Base-by-base conservation (phyloP, 306 rosid genomes). In the Quercus engelmannii region DNA sequence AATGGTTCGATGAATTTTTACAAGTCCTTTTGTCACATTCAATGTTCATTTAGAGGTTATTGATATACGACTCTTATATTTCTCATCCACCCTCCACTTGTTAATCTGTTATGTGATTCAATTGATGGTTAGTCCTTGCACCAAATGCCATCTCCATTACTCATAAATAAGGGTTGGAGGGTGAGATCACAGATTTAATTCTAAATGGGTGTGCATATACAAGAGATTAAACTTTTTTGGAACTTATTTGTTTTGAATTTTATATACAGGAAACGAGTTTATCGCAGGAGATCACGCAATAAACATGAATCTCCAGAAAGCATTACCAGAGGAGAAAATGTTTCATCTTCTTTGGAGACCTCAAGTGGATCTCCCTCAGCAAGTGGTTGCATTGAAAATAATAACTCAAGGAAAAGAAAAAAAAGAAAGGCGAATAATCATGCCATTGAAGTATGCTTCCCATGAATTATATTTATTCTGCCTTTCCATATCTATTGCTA, bases 401-500 rank as follows among this genome's bases (percentile, higher is more conserved):
- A 79, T 75, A 74, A 25, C 21, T 77, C 81, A 68, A 85, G 70
- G 68, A 78, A 54, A 41, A 79, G 83, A 82, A 88, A 46, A 68
- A 74, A 80, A 69, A 78, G 6, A 30, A 76, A 73, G 54, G 73
- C 61, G 38, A 75, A 74, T 78, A 78, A 31, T 19, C 64, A 61
- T 14, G 43, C 71, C 70, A 78, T 82, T 62, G 80, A 78, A 46
- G 91, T 88, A 83, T 74, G 75, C 75, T 79, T 20, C 19, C 31
- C 64, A 59, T 56, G 71, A 70, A 31, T 56, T 76, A 6, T 83
- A 75, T 78, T 57, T 68, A 80, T 80, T 73, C 67, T 77, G 49
- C 31, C 75, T 62, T 52, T 62, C 3, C 59, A 33, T 76, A 56
- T 80, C 46, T 67, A 28, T 23, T 80, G 74, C 54, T 26, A 41